These are phyloP conservation scores for Xylariomycetidae sp. DNA, from an alignment of 2,329 filamentous ascomycete genomes.

Conservation along the genomic window DNA sequence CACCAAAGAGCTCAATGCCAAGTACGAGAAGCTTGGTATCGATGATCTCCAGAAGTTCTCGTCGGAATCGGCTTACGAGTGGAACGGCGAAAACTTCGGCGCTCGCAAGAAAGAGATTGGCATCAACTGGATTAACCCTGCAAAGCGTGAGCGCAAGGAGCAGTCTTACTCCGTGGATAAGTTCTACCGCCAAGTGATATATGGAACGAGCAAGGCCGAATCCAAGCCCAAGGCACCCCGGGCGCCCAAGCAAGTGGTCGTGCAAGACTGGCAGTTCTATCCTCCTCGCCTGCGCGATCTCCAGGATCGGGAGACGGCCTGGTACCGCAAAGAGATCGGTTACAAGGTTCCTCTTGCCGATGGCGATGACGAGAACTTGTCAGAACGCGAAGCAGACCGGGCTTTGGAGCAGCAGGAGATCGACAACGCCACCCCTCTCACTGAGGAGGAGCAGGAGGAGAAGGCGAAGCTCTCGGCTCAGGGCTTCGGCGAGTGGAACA, in stretches of 20 bases:
- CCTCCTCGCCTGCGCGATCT: slow-evolving; percentile 76
- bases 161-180: slow-evolving; percentile 98
- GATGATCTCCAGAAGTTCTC: slow-evolving; percentile 97
- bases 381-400: slow-evolving; percentile 80
- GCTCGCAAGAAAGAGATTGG: slow-evolving; percentile 88
- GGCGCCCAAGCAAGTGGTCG: slow-evolving; percentile 83
- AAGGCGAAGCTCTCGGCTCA: slow-evolving; percentile 76
- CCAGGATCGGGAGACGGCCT: slow-evolving; percentile 94
- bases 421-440: slow-evolving; percentile 81
- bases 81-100: slow-evolving; percentile 96
- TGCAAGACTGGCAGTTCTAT: slow-evolving; percentile 98
- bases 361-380: slow-evolving; percentile 79
- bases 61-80: slow-evolving; percentile 95
- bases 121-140: slow-evolving; percentile 94
- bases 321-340: slow-evolving; percentile 90
- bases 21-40: slow-evolving; percentile 94
- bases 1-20: slow-evolving; percentile 83
- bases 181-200: slow-evolving; percentile 90
- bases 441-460: slow-evolving; percentile 81
- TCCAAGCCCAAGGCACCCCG: slow-evolving; percentile 93
- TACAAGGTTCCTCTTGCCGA: slow-evolving; percentile 91
- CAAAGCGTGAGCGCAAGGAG: slow-evolving; percentile 97
- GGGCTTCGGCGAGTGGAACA: slow-evolving; percentile 93
- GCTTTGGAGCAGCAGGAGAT: slow-evolving; percentile 87
- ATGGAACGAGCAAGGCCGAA: slow-evolving; percentile 67